A percentile compares a stretch with the other conserved stretches of the same genome.
Conservation (phyloP, 1,284 basidiomycete species). For the Meira miltonrushii region DNA sequence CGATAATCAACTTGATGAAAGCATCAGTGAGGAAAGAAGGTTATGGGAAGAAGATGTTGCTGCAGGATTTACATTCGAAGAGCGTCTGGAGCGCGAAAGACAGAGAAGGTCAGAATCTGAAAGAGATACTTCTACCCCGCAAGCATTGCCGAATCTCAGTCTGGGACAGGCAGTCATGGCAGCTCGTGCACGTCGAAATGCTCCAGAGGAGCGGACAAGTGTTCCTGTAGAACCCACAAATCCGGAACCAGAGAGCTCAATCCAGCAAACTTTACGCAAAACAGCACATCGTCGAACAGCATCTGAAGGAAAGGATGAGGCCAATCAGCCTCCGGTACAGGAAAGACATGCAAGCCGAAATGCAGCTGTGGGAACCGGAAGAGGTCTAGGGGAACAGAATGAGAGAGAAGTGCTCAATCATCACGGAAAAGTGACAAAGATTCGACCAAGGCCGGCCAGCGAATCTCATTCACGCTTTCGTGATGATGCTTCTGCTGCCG, state of each 20-base stretch:
- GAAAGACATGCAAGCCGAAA: not conserved
- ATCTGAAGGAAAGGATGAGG: not conserved
- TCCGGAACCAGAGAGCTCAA: not conserved
- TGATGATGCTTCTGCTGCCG: conserved; percentile 9
- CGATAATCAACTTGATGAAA: too few species aligned
- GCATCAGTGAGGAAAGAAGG: not conserved
- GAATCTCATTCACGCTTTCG: conserved; percentile 8
- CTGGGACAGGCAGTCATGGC: conserved; percentile 1
- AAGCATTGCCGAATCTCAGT: not conserved
- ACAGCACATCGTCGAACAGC: not conserved
- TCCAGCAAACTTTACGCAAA: too few species aligned
- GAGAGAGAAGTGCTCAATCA: not conserved
- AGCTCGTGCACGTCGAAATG: conserved; percentile 1
- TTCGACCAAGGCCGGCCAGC: conserved; percentile 1
- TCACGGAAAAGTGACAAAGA: conserved; percentile 3
- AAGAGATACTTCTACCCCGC: not conserved
- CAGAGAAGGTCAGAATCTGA: not conserved
- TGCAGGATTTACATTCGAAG: conserved; percentile 7
- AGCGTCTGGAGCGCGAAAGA: conserved; percentile 3
- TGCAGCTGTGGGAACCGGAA: not conserved
- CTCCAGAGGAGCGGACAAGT: not conserved
- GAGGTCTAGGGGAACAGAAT: not conserved
- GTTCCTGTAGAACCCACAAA: not conserved
- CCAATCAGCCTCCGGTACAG: not conserved
- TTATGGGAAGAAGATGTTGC: conserved; percentile 9